Evolutionary conservation across 2,329 filamentous ascomycete species (phyloP), one percentile per base, ranked within the genome.

Genomic region (Stachybotrys chartarum): DNA sequence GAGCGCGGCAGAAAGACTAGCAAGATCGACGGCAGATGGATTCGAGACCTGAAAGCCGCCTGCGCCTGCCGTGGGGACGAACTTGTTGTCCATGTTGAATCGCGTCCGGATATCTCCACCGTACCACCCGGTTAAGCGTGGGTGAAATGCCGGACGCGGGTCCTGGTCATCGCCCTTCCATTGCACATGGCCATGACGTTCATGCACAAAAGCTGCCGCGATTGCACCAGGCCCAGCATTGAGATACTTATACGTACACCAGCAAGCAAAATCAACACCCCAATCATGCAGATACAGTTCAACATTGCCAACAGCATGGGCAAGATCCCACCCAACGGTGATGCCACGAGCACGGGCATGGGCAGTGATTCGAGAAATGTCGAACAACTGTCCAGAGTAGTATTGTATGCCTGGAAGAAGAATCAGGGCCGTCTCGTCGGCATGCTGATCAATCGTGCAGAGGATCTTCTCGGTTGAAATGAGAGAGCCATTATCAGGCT

Each of bases 211-310:
- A 1, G 87, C 76, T 0, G 87, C 91, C 1, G 83, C 90, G 59
- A 95, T 95, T 16, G 85, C 80, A 4, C 91, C 91, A 0, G 91
- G 90, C 0, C 91, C 91, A 30, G 86, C 85, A 67, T 96, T 96
- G 68, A 96, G 81, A 74, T 96, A 96, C 74, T 96, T 96, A 79
- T 96, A 96, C 17, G 87, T 92, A 72, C 91, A 96, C 91, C 91
- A 96, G 54, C 83, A 89, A 14, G 92, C 91, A 64, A 96, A 96
- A 69, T 96, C 91, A 35, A 95, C 90, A 61, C 88, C 81, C 91
- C 91, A 96, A 63, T 93, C 89, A 70, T 96, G 91, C 18, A 96
- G 78, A 56, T 78, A 73, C 17, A 96, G 72, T 46, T 88, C 84
- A 2, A 95, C 88, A 65, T 96, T 96, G 35, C 91, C 91, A 18